Evolutionary conservation across 768 basidiomycete genomes (phyloP), one percentile per base, ranked within the genome.

Genomic region (Termitomyces sp.): DNA sequence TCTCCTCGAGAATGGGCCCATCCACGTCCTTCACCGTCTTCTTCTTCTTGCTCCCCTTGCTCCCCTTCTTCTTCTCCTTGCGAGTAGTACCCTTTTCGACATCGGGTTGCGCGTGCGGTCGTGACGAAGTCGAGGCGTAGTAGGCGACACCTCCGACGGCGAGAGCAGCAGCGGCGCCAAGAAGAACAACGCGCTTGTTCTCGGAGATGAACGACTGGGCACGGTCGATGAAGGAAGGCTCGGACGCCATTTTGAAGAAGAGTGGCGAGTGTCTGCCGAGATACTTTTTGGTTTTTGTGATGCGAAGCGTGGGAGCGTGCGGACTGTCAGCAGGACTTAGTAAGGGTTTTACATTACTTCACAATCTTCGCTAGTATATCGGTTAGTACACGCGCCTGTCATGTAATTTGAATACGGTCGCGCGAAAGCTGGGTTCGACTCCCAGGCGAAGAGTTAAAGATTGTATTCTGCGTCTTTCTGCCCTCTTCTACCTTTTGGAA

Each of bases 1-100:
- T 71, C 73, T 95, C 92, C 79, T 96, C 92, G 52, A 96, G 74
- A 45, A 96, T 78, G 42, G 94, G 94, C 0, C 89, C 88, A 62
- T 91, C 86, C 35, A 73, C 63, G 63, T 85, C 84, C 69, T 84
- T 87, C 13, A 70, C 75, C 0, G 80, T 66, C 74, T 80, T 84
- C 77, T 88, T 89, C 76, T 85, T 86, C 71, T 78, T 78, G 50
- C 69, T 67, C 58, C 72, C 67, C 67, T 82, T 85, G 70, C 80
- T 82, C 63, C 45, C 45, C 45, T 76, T 75, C 69, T 77, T 86
- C 70, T 78, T 77, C 66, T 76, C 77, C 61, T 70, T 76, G 69
- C 83, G 85, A 53, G 68, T 65, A 53, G 68, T 65, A 48, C 73
- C 77, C 69, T 84, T 85, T 69, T 83, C 79, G 57, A 70, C 68